These are phyloP conservation scores for Dactylellina haptotyla DNA, from an alignment of 2,329 filamentous ascomycete genomes.

Conservation along the genomic window DNA sequence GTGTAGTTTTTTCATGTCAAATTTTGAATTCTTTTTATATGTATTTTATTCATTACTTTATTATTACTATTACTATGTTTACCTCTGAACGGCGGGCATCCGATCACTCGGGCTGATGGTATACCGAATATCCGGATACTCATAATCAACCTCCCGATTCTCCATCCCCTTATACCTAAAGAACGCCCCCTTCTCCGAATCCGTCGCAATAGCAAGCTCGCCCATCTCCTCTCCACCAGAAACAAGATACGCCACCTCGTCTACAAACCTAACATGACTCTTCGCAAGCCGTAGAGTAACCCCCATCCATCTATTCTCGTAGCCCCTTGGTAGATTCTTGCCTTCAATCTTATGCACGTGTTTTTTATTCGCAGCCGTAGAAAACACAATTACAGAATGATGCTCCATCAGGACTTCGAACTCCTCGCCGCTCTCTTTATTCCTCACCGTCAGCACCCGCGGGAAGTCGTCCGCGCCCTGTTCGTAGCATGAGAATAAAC, in stretches of 20 bases:
- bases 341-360: slow-evolving; percentile 23
- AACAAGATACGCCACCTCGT: slow-evolving; percentile 1
- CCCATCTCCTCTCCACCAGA: slow-evolving; percentile 5
- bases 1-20: slow-evolving; percentile 11
- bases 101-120: slow-evolving; percentile 30
- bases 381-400: slow-evolving; percentile 25
- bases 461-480: slow-evolving; percentile 10
- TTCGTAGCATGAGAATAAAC: slow-evolving; percentile 26
- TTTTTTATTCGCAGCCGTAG: slow-evolving; percentile 5
- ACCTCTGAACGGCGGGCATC: not conserved
- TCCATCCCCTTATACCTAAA: slow-evolving; percentile 14
- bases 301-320: slow-evolving; percentile 18
- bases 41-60: too few relatives aligned
- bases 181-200: slow-evolving; percentile 9
- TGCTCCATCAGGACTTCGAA: slow-evolving; percentile 13
- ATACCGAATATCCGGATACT: slow-evolving; percentile 14
- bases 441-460: slow-evolving; percentile 18
- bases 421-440: slow-evolving; percentile 27
- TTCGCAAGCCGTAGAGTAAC: not conserved
- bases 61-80: not conserved
- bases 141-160: slow-evolving; percentile 7
- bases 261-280: not conserved
- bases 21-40: too few relatives aligned
- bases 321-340: not conserved
- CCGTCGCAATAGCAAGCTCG: slow-evolving; percentile 21